Evolutionary conservation across 257 asterid species (phyloP).

Genomic region (Linderniella brevidens): DNA sequence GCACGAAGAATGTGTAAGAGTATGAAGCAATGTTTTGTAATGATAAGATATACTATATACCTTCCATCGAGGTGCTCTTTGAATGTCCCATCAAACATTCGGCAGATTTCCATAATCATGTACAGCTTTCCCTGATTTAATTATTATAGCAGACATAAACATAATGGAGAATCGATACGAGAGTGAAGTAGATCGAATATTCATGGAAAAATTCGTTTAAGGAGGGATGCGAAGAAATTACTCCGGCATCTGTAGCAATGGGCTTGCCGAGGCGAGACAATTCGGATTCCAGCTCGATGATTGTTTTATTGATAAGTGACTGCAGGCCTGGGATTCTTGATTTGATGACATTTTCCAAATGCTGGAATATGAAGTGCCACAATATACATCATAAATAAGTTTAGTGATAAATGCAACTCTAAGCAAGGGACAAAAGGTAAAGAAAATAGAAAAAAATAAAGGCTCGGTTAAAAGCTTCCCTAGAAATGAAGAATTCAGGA

Average conservation of each 20-base stretch:
- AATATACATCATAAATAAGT: not conserved
- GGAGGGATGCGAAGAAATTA: conserved; percentile 22
- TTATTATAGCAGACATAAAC: not conserved
- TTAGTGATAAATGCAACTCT: not conserved
- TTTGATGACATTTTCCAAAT: conserved; percentile 93
- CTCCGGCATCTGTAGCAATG: conserved; percentile 95
- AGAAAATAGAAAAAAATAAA: too few species aligned
- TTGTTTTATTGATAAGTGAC: conserved; percentile 83
- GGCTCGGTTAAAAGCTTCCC: too few species aligned
- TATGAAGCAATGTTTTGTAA: not conserved
- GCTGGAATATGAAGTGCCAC: conserved; percentile 33
- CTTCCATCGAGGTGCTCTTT: conserved; percentile 97
- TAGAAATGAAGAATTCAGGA: too few species aligned
- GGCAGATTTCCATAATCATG: conserved; percentile 97
- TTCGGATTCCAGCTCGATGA: conserved; percentile 78
- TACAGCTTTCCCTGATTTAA: conserved; percentile 76
- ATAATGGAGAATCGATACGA: not conserved
- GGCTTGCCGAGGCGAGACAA: conserved; percentile 91
- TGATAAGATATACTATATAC: conserved; percentile 34
- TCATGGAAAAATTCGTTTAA: not conserved
- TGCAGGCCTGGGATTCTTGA: conserved; percentile 98
- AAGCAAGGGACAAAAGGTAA: not conserved
- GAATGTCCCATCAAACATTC: conserved; percentile 80
- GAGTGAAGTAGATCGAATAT: not conserved
- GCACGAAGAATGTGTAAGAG: not conserved